Evolutionary conservation across 2,329 filamentous ascomycete genomes (phyloP), one percentile per base, ranked within the genome.

Genomic region (Tolypocladium endophyticum): DNA sequence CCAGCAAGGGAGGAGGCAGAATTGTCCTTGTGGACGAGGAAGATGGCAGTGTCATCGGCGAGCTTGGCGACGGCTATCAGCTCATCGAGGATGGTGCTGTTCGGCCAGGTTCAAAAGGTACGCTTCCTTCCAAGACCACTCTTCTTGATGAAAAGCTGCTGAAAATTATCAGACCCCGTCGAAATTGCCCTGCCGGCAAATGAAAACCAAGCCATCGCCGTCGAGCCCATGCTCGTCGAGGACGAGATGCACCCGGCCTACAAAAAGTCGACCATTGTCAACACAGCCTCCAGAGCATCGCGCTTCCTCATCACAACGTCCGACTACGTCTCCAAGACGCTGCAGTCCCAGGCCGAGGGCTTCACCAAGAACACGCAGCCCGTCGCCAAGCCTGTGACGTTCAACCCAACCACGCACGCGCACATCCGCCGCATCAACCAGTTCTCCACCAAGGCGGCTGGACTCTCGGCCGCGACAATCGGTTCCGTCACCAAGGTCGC

Each of bases 11-110:
- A 41, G 90, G 92, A 41, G 90, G 92, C 20, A 87, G 94, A 72
- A 93, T 97, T 66, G 93, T 99, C 6, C 81, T 99, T 12, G 80
- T 99, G 20, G 92, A 99, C 69, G 94, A 99, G 74, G 93, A 97
- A 71, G 89, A 99, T 74, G 94, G 94, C 58, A 95, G 90, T 67
- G 89, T 99, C 11, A 89, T 99, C 35, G 94, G 94, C 54, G 93
- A 99, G 76, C 78, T 99, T 62, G 86, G 88, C 60, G 88, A 93
- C 60, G 88, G 87, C 23, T 93, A 90, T 68, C 80, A 92, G 64
- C 82, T 96, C 23, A 80, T 93, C 20, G 92, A 97, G 69, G 85
- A 92, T 64, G 79, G 84, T 35, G 81, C 80, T 57, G 80, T 99
- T 63, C 85, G 88, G 70, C 86, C 88, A 20, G 94, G 94, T n/a